Evolutionary conservation across 2,329 filamentous ascomycete species (phyloP).

Genomic region (Aspergillus pseudoviridinutans): DNA sequence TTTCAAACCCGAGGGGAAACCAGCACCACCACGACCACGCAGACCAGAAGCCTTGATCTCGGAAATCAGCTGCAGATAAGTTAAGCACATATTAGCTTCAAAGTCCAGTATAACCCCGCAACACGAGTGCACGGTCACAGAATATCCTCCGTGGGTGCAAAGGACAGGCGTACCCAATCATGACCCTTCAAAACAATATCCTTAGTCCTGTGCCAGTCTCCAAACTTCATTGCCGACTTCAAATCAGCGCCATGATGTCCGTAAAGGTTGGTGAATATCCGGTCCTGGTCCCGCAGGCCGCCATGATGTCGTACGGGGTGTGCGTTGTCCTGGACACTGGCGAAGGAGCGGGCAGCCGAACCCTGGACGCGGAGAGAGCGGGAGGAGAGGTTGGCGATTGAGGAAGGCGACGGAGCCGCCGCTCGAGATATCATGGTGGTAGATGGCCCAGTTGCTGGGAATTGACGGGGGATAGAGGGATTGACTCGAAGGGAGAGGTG

Average conservation of each 20-base stretch:
- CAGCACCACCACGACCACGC: conserved; percentile 91
- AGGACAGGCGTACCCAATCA: conserved; percentile 65
- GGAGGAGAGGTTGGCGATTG: conserved; percentile 38
- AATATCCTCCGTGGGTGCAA: conserved; percentile 1
- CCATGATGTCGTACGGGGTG: conserved; percentile 66
- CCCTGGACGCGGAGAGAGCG: conserved; percentile 40
- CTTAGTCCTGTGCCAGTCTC: conserved; percentile 99
- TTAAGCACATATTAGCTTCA: conserved; percentile 21
- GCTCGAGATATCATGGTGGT: conserved; percentile 45
- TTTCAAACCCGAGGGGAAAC: conserved; percentile 97
- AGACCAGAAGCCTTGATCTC: conserved; percentile 97
- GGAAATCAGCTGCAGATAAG: conserved; percentile 68
- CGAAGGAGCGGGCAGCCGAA: conserved; percentile 61
- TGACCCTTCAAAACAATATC: conserved; percentile 96
- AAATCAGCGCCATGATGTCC: conserved; percentile 86
- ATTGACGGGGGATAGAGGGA: conserved; percentile 22
- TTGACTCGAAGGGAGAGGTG: conserved; percentile 20
- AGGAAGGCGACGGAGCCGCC: conserved; percentile 41
- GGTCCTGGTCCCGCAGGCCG: conserved; percentile 90
- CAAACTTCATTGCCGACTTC: conserved; percentile 94
- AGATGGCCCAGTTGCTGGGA: conserved; percentile 32
- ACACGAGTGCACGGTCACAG: background rate
- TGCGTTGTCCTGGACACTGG: conserved; percentile 69
- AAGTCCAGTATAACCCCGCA: background rate
- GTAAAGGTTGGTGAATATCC: conserved; percentile 99